Percentiles rank a stretch among this genome's conserved stretches.
phyloP scores from a whole-genome alignment of 176 grass and related monocot genomes.

The Lolium rigidum region DNA sequence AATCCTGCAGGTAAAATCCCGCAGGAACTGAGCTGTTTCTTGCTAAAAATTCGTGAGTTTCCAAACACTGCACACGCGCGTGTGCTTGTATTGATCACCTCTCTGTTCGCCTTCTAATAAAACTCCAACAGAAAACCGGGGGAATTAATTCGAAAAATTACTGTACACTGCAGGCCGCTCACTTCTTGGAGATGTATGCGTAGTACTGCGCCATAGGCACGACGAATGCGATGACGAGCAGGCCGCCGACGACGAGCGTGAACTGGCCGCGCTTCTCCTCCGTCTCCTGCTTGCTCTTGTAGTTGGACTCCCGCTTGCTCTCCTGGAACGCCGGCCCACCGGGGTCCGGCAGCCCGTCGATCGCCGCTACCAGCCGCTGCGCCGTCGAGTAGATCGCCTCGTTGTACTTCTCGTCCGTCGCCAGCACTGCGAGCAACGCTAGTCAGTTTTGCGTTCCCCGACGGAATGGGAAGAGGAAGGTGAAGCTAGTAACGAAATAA shows the following conservation, averaged over 20 bases:
- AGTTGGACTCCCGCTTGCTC: conserved; percentile 95
- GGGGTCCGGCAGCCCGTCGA: conserved; percentile 83
- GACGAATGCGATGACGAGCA: conserved; percentile 95
- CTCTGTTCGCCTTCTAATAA: too few relatives aligned
- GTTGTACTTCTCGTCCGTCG: conserved; percentile 98
- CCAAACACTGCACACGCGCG: background rate
- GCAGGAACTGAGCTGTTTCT: too few relatives aligned
- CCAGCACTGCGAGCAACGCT: conserved; percentile 64
- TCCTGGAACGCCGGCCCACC: conserved; percentile 91
- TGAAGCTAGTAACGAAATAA: background rate
- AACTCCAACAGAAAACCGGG: too few relatives aligned
- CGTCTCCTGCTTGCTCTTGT: conserved; percentile 86
- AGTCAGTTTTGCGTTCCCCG: background rate
- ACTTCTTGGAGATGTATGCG: conserved; percentile 98
- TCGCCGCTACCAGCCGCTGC: conserved; percentile 72
- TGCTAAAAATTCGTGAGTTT: background rate
- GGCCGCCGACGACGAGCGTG: conserved; percentile 89
- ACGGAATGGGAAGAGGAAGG: background rate
- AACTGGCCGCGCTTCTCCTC: conserved; percentile 99
- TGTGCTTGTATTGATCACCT: conserved; percentile 34
- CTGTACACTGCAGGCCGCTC: conserved; percentile 50
- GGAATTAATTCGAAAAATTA: too few relatives aligned
- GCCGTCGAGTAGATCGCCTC: conserved; percentile 78
- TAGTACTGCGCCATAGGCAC: conserved; percentile 99
- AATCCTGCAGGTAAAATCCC: too few relatives aligned